Evolutionary conservation across 305 asterid genomes (phyloP).

Genomic region (Coffea humblotiana): DNA sequence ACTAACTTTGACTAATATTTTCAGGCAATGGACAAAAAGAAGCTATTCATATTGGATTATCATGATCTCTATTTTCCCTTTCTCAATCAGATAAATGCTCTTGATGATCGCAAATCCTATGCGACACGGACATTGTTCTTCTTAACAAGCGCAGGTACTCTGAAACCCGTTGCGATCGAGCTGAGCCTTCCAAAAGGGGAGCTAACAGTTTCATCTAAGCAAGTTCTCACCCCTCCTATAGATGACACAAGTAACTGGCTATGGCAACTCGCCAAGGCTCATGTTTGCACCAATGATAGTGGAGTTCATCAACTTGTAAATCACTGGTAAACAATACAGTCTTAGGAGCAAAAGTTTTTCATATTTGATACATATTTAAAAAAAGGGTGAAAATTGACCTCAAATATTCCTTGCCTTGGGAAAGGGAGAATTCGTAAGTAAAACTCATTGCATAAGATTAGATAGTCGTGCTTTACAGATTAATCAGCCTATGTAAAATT

Average conservation of each 20-base stretch:
- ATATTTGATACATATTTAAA: too few relatives aligned
- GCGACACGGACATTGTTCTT: slow-evolving; percentile 26
- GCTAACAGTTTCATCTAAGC: slow-evolving; percentile 10
- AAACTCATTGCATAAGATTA: too few relatives aligned
- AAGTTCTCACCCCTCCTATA: slow-evolving; percentile 20
- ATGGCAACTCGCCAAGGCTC: slow-evolving; percentile 31
- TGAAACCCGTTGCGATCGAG: slow-evolving; percentile 23
- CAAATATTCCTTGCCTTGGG: too few relatives aligned
- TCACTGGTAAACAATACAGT: slow-evolving; percentile 18
- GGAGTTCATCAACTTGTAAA: slow-evolving; percentile 27
- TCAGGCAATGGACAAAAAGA: slow-evolving; percentile 24
- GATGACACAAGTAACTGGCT: slow-evolving; percentile 7
- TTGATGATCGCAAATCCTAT: slow-evolving; percentile 21
- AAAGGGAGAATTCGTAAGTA: too few relatives aligned
- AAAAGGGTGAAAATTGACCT: too few relatives aligned
- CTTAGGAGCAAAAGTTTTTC: too few relatives aligned
- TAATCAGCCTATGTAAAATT: neutral
- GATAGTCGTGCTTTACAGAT: neutral
- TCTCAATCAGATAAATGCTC: slow-evolving; percentile 22
- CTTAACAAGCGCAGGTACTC: slow-evolving; percentile 14
- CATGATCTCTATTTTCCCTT: slow-evolving; percentile 26
- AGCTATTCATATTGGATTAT: slow-evolving; percentile 24
- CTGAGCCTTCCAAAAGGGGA: slow-evolving; percentile 20
- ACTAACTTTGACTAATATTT: neutral
- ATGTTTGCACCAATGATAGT: slow-evolving; percentile 29